A percentile compares a stretch with the other conserved stretches of the same genome.
These are phyloP conservation scores for Ophidiomyces ophidiicola DNA, from an alignment of 2,329 filamentous ascomycete species.

Conservation along the genomic window DNA sequence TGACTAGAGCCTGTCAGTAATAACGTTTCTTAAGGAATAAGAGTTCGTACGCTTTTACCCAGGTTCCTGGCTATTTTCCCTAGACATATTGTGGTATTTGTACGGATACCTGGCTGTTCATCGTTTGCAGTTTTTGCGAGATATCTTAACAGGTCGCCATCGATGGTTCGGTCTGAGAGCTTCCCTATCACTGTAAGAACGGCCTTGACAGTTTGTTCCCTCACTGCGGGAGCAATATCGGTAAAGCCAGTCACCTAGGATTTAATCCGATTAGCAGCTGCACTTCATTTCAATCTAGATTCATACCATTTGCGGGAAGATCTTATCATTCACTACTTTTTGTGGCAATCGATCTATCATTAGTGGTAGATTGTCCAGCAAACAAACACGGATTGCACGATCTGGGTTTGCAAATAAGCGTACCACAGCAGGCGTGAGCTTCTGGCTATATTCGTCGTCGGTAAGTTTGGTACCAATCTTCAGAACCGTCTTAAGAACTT, in stretches of 20 bases:
- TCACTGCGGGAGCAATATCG: slow-evolving; percentile 76
- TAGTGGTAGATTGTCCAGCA: slow-evolving; percentile 73
- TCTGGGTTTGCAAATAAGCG: slow-evolving; percentile 84
- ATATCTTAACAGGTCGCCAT: slow-evolving; percentile 80
- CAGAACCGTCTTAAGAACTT: slow-evolving; percentile 76
- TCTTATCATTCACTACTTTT: slow-evolving; percentile 87
- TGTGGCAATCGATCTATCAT: slow-evolving; percentile 88
- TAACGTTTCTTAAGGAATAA: slow-evolving; percentile 1
- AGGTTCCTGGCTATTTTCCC: slow-evolving; percentile 92
- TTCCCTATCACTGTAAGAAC: slow-evolving; percentile 79
- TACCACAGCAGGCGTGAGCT: slow-evolving; percentile 74
- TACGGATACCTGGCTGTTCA: slow-evolving; percentile 91
- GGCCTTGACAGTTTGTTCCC: slow-evolving; percentile 92
- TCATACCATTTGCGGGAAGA: slow-evolving; percentile 80
- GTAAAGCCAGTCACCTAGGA: slow-evolving; percentile 79
- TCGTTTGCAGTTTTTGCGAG: slow-evolving; percentile 95
- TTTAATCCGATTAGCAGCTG: neutral
- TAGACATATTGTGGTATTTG: slow-evolving; percentile 94
- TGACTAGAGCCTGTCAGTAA: slow-evolving; percentile 40
- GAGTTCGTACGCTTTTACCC: slow-evolving; percentile 43
- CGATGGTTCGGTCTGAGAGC: slow-evolving; percentile 81
- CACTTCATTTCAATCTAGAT: neutral
- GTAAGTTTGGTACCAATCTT: slow-evolving; percentile 81
- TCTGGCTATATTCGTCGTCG: slow-evolving; percentile 76
- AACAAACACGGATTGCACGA: slow-evolving; percentile 76